A percentile compares a stretch with the other conserved stretches of the same genome.
These are phyloP conservation scores for Rossbeevera mucosa DNA, from an alignment of 768 basidiomycete genomes.

Conservation along the genomic window DNA sequence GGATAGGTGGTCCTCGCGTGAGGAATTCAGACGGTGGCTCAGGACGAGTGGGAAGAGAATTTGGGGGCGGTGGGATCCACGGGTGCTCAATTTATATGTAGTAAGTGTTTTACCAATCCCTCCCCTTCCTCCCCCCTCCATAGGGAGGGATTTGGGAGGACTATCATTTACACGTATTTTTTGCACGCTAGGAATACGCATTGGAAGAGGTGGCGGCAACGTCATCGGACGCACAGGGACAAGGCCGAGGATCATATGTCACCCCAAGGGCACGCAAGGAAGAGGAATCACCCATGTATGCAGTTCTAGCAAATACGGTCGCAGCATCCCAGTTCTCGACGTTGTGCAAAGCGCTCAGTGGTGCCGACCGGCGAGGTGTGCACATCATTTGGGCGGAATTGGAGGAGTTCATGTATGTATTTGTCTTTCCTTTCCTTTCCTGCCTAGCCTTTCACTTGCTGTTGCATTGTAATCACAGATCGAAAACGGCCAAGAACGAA, in stretches of 20 bases:
- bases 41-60: slow-evolving; percentile 7
- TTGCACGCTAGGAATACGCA: slow-evolving; percentile 18
- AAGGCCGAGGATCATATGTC: slow-evolving; percentile 1
- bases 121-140: too few species aligned
- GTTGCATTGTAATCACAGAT: slow-evolving; percentile 12
- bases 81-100: slow-evolving; percentile 21
- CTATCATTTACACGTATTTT: background rate
- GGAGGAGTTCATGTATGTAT: slow-evolving; percentile 29
- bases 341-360: slow-evolving; percentile 13
- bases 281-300: slow-evolving; percentile 27
- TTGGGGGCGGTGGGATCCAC: slow-evolving; percentile 25
- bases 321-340: slow-evolving; percentile 20
- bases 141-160: background rate
- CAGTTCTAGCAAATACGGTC: slow-evolving; percentile 24
- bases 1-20: slow-evolving; percentile 24
- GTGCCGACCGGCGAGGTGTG: slow-evolving; percentile 11
- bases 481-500: slow-evolving; percentile 22
- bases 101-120: slow-evolving; percentile 9
- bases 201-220: slow-evolving; percentile 18
- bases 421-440: background rate
- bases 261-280: slow-evolving; percentile 26
- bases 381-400: slow-evolving; percentile 30
- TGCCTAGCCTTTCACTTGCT: background rate
- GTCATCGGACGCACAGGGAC: slow-evolving; percentile 4
- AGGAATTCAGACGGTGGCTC: slow-evolving; percentile 20